Evolutionary conservation across 495 filamentous ascomycete species (phyloP), one percentile per base, ranked within the genome.

Genomic region (Xylaria flabelliformis): DNA sequence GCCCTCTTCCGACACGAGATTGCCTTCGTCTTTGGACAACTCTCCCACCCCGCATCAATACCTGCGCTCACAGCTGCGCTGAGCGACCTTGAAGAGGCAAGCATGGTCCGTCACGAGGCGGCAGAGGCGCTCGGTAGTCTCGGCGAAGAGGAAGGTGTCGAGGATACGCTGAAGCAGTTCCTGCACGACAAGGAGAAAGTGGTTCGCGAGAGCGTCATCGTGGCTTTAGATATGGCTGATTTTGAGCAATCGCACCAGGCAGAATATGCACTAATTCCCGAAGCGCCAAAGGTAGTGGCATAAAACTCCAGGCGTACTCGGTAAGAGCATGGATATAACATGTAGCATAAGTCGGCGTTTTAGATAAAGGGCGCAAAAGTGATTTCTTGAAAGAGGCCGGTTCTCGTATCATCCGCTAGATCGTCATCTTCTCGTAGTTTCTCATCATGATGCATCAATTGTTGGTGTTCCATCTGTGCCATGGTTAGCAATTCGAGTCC

Each of bases 1-100:
- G 94, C 94, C 24, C 89, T 99, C n/a, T 98, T 99, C 86, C 89
- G 96, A 71, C 96, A 99, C 82, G 96, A 99, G 78, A 93, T 98
- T 75, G 96, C 97, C 13, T 99, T 99, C 78, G 95, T 99, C 13
- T 99, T 98, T 75, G 96, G 96, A 29, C 97, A 99, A 77, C 87
- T 99, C 34, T 93, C 92, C 64, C 95, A 98, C 79, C 96, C 97
- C 1, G 94, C 95, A n/a, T 96, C 93, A 0, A 97, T 99, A 76
- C 94, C 96, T 10, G 93, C 92, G 69, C 88, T 99, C 21, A 90
- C 92, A 34, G 89, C 88, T 51, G 90, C 91, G 0, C 85, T 98
- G 61, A 91, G 93, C 75, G 86, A 98, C 79, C 83, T 88, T 56
- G 83, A 91, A 44, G 96, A 99, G 81, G 89, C 86, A 34, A 92